Percentiles rank a stretch among this genome's conserved stretches.
Conservation (phyloP, 2,329 filamentous ascomycete genomes). For the Colletotrichum incanum region DNA sequence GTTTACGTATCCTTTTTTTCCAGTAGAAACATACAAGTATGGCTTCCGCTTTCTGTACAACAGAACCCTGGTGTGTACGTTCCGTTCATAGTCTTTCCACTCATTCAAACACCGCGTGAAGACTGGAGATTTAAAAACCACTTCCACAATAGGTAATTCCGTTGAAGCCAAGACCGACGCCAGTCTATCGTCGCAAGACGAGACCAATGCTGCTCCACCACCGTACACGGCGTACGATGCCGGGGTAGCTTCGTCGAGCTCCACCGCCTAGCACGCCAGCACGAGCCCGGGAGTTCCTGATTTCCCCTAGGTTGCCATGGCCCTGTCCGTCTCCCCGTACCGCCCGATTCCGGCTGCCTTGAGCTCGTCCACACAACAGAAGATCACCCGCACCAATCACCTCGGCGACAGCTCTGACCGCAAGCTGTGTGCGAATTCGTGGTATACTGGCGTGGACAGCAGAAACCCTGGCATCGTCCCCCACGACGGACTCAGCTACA, state of each 20-base stretch:
- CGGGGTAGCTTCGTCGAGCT: not conserved
- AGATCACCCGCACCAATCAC: slow-evolving; percentile 9
- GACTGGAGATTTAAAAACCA: too few species aligned
- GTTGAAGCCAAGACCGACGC: not conserved
- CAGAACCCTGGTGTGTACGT: too few species aligned
- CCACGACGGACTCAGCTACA: too few species aligned
- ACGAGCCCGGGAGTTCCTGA: too few species aligned
- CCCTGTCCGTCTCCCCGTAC: not conserved
- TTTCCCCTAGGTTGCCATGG: not conserved
- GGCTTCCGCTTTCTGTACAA: too few species aligned
- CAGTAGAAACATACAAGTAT: too few species aligned
- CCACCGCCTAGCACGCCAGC: not conserved
- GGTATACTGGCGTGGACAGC: too few species aligned
- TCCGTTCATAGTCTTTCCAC: too few species aligned
- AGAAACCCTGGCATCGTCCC: too few species aligned
- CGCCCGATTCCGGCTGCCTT: not conserved
- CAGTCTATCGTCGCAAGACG: not conserved
- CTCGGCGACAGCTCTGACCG: slow-evolving; percentile 10
- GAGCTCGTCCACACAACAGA: slow-evolving; percentile 5
- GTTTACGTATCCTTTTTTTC: too few species aligned
- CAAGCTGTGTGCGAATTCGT: slow-evolving; percentile 18
- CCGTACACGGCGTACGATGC: not conserved
- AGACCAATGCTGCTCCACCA: not conserved
- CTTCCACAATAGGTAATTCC: not conserved
- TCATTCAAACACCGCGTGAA: too few species aligned